Conservation (phyloP, 352 stramenopile genomes). For the Globisporangium mamillatum region DNA sequence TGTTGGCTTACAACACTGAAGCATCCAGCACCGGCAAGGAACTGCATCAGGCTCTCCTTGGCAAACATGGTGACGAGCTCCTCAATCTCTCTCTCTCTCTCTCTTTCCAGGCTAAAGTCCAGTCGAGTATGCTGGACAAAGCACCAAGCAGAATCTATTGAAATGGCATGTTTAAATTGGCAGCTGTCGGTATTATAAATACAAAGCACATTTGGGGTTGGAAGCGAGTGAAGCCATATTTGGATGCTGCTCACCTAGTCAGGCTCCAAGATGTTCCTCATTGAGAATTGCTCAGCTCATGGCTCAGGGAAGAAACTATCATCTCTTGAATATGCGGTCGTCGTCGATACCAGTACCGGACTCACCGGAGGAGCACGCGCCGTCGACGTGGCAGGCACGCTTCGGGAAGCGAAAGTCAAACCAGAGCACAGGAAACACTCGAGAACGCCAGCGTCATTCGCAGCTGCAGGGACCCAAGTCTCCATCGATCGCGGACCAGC, state of each 20-base stretch:
- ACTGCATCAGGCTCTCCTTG: constrained; percentile 68
- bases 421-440: neutral
- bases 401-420: constrained; percentile 39
- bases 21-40: constrained; percentile 51
- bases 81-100: too few relatives aligned
- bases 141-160: neutral
- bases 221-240: neutral
- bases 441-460: neutral
- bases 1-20: constrained; percentile 42
- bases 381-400: constrained; percentile 57
- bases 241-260: neutral
- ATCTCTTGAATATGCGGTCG: neutral
- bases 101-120: too few relatives aligned
- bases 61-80: constrained; percentile 35
- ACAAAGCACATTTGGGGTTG: neutral
- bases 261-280: neutral
- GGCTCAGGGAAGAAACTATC: neutral
- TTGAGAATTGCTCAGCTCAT: neutral
- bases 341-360: neutral
- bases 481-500: constrained; percentile 35
- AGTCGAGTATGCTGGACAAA: neutral
- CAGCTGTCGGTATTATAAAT: neutral
- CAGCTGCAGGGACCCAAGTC: neutral
- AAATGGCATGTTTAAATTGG: neutral
- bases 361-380: constrained; percentile 12